Evolutionary conservation across 2,329 filamentous ascomycete genomes (phyloP).

Genomic region (Aschersonia sp.): DNA sequence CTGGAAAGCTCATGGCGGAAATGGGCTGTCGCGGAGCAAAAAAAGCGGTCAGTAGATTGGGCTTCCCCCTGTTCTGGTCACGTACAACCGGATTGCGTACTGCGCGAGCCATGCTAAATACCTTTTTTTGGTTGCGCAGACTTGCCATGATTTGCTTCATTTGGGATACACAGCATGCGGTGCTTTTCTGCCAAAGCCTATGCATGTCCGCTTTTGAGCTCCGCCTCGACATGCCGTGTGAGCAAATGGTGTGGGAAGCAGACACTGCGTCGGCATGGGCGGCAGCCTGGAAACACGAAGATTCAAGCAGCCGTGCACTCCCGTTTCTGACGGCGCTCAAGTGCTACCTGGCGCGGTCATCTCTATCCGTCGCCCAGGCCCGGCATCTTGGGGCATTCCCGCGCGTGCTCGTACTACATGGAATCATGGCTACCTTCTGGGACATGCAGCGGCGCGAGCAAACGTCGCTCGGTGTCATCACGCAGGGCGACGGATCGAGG

Average conservation of each 20-base stretch:
- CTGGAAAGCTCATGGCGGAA: constrained; percentile 32
- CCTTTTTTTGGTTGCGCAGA: constrained; percentile 9
- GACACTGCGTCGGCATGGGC: constrained; percentile 35
- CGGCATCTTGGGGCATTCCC: constrained; percentile 34
- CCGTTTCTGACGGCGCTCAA: constrained; percentile 39
- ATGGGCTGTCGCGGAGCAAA: constrained; percentile 42
- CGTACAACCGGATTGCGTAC: neutral
- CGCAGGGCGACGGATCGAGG: constrained; percentile 2
- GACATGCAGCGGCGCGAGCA: constrained; percentile 48
- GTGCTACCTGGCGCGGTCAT: constrained; percentile 34
- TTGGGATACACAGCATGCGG: constrained; percentile 52
- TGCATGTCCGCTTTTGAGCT: constrained; percentile 54
- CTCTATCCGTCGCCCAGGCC: constrained; percentile 13
- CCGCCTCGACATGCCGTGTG: constrained; percentile 39
- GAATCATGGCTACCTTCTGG: constrained; percentile 47
- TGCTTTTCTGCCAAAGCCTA: constrained; percentile 49
- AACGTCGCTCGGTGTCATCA: constrained; percentile 35
- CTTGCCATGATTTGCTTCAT: constrained; percentile 47
- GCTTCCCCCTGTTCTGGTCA: neutral
- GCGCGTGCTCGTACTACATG: constrained; percentile 40
- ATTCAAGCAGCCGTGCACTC: constrained; percentile 10
- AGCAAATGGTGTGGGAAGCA: constrained; percentile 42
- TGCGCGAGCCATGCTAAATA: neutral
- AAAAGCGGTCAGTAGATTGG: constrained; percentile 29
- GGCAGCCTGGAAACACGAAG: constrained; percentile 16